Evolutionary conservation across 192 early-diverging fungal species (phyloP), one percentile per base, ranked within the genome.

Genomic region (Coemansia reversa): DNA sequence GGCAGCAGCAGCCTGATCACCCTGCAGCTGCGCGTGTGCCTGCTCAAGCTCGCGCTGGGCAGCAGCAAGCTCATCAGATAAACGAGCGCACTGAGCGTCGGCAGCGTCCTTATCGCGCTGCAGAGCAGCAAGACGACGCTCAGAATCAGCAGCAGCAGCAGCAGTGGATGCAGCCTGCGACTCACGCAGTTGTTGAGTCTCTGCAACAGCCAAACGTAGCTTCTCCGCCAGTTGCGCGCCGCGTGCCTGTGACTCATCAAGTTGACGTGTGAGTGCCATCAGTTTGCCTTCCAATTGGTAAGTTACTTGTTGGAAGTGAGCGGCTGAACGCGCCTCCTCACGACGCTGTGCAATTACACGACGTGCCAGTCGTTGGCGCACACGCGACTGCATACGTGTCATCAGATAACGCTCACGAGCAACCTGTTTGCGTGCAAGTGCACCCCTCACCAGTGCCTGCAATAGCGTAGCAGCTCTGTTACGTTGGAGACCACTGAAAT

Each of bases 231-330:
- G 69, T 32, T 82, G 75, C 8, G 85, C 87, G 22, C 85, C 85
- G 54, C 88, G 86, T 35, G 86, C 76, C 58, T 87, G 67, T n/a
- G 90, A 81, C 55, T 84, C 82, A 67, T 79, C 84, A 52, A 89
- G 81, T 75, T 89, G 76, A 65, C 92, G 92, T 30, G 94, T 96
- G 60, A 99, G 83, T 74, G 94, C 93, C 69, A 98, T 89, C 59
- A 99, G 92, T 85, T 96, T 98, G 83, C 86, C 89, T 79, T 99
- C 97, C 4, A 99, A 82, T 80, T 90, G 90, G 76, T 93, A 93
- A 30, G 95, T 94, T 29, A 90, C 86, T 64, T 98, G 92, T 83
- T 98, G 93, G 74, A 95, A 89, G 64, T 97, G 96, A 60, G 86
- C 89, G 16, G 94, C 92, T 50, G 92, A 94, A 55, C 91, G 82